phyloP scores from a whole-genome alignment of 345 rosid genomes.

The Trapa bicornis region DNA sequence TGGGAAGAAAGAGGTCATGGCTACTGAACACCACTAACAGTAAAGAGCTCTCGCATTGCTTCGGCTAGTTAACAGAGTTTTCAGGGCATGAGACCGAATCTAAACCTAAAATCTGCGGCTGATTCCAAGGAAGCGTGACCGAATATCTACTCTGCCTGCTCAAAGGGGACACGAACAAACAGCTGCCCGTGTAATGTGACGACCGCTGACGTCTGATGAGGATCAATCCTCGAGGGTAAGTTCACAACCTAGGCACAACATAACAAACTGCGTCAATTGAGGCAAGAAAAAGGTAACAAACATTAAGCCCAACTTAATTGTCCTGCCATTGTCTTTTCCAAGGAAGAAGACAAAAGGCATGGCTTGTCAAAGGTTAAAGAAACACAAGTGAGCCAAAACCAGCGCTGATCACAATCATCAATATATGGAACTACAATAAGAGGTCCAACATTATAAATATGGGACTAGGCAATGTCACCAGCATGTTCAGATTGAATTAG shows the following conservation, averaged over 20 bases:
- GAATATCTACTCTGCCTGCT: constrained; percentile 19
- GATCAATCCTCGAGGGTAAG: constrained; percentile 53
- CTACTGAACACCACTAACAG: background rate
- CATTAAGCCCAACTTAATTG: background rate
- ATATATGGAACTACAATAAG: background rate
- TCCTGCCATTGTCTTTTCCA: background rate
- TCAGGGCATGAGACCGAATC: background rate
- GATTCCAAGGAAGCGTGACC: background rate
- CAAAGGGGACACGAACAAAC: constrained; percentile 55
- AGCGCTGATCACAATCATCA: background rate
- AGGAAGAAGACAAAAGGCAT: background rate
- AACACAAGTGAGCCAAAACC: background rate
- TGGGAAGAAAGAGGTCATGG: background rate
- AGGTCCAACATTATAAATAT: background rate
- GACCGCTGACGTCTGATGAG: constrained; percentile 60
- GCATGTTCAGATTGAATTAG: background rate
- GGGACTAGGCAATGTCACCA: background rate
- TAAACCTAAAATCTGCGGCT: background rate
- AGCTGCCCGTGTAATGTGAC: constrained; percentile 66
- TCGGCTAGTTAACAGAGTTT: background rate
- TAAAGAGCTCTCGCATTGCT: background rate
- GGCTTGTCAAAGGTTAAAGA: background rate
- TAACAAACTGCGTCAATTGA: background rate
- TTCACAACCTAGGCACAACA: constrained; percentile 35
- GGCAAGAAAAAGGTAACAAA: background rate